Conservation (phyloP, 306 rosid species). For the Dalbergia oliveri region DNA sequence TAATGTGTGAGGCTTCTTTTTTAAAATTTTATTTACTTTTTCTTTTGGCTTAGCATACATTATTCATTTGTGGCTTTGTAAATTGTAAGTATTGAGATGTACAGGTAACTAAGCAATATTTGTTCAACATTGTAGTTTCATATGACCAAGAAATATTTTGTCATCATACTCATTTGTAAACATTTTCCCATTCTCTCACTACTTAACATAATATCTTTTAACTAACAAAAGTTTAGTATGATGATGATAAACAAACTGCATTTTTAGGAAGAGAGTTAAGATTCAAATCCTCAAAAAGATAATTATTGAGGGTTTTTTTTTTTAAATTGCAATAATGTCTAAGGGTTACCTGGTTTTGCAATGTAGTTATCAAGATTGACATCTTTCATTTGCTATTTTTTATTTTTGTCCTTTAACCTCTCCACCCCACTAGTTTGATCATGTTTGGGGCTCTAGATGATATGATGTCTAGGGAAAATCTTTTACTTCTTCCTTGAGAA, state of each 20-base stretch:
- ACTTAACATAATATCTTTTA: background rate
- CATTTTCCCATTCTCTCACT: background rate
- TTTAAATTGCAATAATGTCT: no score
- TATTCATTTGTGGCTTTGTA: conserved; percentile 40
- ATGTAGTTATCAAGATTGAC: background rate
- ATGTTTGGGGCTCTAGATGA: background rate
- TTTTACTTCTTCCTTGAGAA: no score
- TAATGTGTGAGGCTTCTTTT: conserved; percentile 25
- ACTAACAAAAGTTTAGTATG: background rate
- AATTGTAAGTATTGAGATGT: conserved; percentile 46
- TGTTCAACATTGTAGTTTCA: conserved; percentile 36
- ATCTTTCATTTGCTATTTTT: conserved; percentile 2
- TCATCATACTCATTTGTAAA: background rate
- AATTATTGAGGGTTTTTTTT: no score
- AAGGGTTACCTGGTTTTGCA: background rate
- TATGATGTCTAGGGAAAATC: no score
- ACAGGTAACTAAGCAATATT: conserved; percentile 48
- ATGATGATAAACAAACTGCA: no score
- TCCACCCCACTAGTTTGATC: background rate
- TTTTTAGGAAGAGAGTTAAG: no score
- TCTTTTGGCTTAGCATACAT: conserved; percentile 23
- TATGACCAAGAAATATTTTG: conserved; percentile 38
- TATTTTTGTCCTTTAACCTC: conserved; percentile 24
- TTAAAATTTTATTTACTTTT: background rate
- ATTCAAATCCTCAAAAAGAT: no score